phyloP scores from a whole-genome alignment of 192 early-diverging fungal species.

The Pilobolus umbonatus region DNA sequence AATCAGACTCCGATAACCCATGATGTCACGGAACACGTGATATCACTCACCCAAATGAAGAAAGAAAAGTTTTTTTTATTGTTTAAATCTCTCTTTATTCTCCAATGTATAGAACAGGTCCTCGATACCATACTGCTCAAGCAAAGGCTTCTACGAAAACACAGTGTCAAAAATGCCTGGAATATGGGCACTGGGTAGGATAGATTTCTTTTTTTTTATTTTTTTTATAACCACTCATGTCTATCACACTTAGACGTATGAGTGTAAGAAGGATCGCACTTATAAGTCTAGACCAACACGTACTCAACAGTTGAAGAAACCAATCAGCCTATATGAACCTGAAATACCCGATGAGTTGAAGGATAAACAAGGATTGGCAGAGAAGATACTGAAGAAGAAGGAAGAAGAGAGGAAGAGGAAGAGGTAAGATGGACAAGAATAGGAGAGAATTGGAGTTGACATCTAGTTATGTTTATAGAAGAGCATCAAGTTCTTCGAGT shows the following conservation, averaged over 20 bases:
- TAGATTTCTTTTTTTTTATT: background rate
- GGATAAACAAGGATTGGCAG: conserved; percentile 40
- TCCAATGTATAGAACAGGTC: conserved; percentile 27
- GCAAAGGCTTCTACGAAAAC: conserved; percentile 43
- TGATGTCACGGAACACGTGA: background rate
- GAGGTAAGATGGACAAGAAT: background rate
- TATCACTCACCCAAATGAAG: background rate
- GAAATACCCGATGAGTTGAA: conserved; percentile 45
- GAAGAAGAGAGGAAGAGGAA: conserved; percentile 26
- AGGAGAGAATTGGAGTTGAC: background rate
- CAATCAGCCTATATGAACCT: conserved; percentile 40
- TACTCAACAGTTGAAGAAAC: conserved; percentile 56
- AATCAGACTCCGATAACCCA: background rate
- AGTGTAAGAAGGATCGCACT: conserved; percentile 40
- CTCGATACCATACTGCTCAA: conserved; percentile 21
- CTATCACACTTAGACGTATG: conserved; percentile 37
- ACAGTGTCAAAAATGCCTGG: conserved; percentile 56
- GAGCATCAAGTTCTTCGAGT: conserved; percentile 11
- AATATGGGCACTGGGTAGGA: conserved; percentile 51
- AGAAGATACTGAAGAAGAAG: conserved; percentile 44
- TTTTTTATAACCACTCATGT: background rate
- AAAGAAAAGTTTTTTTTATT: conserved; percentile 1
- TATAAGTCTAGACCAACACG: conserved; percentile 52
- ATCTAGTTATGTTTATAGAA: background rate
- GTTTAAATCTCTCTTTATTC: background rate